A percentile compares a stretch with the other conserved stretches of the same genome.
phyloP scores from a whole-genome alignment of 495 filamentous ascomycete genomes.

The Astrothelium subdiscretum region DNA sequence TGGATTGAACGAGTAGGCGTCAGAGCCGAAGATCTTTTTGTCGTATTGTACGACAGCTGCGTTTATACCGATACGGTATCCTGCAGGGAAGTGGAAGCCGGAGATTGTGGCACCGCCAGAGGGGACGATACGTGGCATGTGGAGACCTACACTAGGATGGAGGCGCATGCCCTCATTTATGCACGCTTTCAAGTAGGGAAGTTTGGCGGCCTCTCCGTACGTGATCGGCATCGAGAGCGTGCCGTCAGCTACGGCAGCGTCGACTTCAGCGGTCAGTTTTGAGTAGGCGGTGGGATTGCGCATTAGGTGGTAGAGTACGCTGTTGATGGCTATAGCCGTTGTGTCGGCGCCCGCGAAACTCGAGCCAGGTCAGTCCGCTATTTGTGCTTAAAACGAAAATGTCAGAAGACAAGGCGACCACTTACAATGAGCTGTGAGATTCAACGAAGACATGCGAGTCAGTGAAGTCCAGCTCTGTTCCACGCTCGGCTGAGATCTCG shows the following conservation, averaged over 20 bases:
- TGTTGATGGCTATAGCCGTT: conserved; percentile 47
- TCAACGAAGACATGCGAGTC: background rate
- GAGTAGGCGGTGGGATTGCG: conserved; percentile 38
- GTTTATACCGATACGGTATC: background rate
- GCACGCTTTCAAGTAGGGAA: conserved; percentile 7
- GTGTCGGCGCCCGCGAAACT: conserved; percentile 40
- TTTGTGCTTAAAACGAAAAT: background rate
- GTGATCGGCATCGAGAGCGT: conserved; percentile 20
- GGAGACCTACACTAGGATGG: conserved; percentile 4
- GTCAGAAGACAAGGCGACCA: background rate
- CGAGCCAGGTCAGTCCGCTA: background rate
- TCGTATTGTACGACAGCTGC: background rate
- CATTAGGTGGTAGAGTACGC: conserved; percentile 53
- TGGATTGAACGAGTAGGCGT: background rate
- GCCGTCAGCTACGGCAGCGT: conserved; percentile 35
- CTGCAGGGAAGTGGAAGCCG: conserved; percentile 2
- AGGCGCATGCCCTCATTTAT: conserved; percentile 4
- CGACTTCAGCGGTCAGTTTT: conserved; percentile 40
- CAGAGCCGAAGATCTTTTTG: background rate
- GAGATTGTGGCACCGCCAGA: conserved; percentile 6
- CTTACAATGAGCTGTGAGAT: background rate
- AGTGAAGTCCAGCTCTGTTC: background rate
- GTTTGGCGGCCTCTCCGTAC: conserved; percentile 3
- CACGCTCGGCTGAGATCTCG: background rate
- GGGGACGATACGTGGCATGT: conserved; percentile 1